Percentiles rank a stretch among this genome's conserved stretches.
Conservation (phyloP, 768 basidiomycete genomes). For the Serendipita sp. region DNA sequence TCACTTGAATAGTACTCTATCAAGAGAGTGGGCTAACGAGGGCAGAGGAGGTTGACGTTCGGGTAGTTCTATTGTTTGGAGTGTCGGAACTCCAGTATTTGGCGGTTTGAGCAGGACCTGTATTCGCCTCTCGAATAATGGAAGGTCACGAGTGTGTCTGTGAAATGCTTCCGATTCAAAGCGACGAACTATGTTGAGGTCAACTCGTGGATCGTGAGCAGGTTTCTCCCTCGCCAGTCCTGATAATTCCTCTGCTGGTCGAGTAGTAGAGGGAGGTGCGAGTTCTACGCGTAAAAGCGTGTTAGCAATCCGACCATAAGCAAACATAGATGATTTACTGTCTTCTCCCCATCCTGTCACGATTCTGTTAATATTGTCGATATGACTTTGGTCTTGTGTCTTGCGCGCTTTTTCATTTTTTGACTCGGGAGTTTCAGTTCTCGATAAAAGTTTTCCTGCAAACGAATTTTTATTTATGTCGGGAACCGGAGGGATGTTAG, state of each 20-base stretch:
- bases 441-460: neutral
- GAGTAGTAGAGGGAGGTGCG: neutral
- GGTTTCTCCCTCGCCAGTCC: neutral
- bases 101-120: neutral
- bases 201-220: neutral
- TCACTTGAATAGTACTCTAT: conserved; percentile 62
- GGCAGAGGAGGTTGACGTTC: conserved; percentile 40
- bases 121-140: neutral
- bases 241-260: neutral
- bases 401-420: neutral
- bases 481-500: neutral
- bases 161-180: neutral
- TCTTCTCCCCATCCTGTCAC: conserved; percentile 3
- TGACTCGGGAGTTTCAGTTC: neutral
- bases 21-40: conserved; percentile 45
- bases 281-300: neutral
- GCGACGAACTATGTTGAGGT: neutral
- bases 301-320: neutral
- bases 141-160: neutral
- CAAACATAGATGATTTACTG: neutral
- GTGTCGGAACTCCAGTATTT: neutral
- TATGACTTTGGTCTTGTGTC: neutral
- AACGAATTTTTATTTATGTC: neutral
- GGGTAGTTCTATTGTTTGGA: conserved; percentile 20
- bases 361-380: neutral